Evolutionary conservation across 192 early-diverging fungal species (phyloP), one percentile per base, ranked within the genome.

Genomic region (Coemansia sp.): DNA sequence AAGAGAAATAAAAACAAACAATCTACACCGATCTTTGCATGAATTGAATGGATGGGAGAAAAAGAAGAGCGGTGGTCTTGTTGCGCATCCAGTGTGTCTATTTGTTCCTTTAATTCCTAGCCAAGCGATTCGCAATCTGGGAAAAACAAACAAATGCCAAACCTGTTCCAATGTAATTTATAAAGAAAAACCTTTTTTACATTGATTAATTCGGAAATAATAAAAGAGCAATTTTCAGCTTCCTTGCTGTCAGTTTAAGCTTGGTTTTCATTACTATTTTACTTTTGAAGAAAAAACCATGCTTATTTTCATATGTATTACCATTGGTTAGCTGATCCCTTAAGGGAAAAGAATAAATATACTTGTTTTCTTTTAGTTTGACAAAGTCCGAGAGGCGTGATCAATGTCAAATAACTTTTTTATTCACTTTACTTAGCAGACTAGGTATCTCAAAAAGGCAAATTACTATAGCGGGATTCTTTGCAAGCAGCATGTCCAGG

Each of bases 71-170:
- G n/a, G 11, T 14, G 39, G 11, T 42, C 39, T 10, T n/a, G 39
- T 42, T 42, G 39, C 5, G 2, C 39, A 42, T 42, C 39, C 39
- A 6, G 39, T 42, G 39, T 10, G 39, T 42, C 39, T 14, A 14
- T 42, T 42, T 42, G 39, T 14, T 16, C 14, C 39, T 2, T 42
- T 14, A 16, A 42, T 42, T 42, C 39, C 39, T 42, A 16, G 14
- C 39, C 39, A 42, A 42, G 39, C 39, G 39, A 42, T 42, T 42
- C 39, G 39, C 39, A 42, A 42, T 42, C 39, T 42, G 39, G 39
- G 39, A 42, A 42, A 42, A 42, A 42, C 30, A 32, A 42, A 14
- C 39, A 42, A 42, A 42, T 2, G 11, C 39, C 8, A 4, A 34
- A 9, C 11, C 39, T 13, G 3, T 32, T 32, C 8, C 8, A 8